Conservation (phyloP, 345 rosid genomes). For the Citrus sinensis region DNA sequence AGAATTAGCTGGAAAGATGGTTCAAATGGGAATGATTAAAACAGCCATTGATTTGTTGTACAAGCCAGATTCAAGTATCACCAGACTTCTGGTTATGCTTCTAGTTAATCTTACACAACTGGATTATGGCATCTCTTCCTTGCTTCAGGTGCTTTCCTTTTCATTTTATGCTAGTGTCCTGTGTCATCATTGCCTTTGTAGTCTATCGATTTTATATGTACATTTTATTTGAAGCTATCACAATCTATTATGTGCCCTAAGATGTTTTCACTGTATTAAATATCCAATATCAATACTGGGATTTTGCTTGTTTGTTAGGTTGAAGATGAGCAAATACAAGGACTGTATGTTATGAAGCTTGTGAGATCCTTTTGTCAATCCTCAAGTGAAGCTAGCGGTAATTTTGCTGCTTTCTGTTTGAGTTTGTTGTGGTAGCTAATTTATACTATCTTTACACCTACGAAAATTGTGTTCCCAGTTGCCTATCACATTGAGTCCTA, state of each 20-base stretch:
- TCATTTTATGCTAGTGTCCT: neutral
- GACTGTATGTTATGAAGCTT: constrained; percentile 76
- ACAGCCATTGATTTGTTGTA: constrained; percentile 69
- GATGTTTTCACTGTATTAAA: neutral
- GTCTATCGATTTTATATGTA: neutral
- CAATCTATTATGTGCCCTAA: neutral
- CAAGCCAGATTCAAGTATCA: constrained; percentile 57
- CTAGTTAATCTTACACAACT: constrained; percentile 80
- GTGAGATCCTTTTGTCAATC: constrained; percentile 87
- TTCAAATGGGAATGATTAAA: constrained; percentile 54
- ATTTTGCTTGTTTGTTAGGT: constrained; percentile 39
- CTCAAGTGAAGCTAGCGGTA: constrained; percentile 51
- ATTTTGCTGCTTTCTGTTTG: constrained; percentile 15
- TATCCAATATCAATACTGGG: neutral
- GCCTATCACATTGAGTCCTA: neutral
- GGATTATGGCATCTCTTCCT: constrained; percentile 71
- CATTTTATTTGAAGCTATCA: neutral
- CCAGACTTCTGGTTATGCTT: constrained; percentile 75
- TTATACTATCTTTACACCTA: neutral
- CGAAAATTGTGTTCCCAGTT: neutral
- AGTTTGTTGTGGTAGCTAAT: neutral
- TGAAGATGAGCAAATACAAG: constrained; percentile 73
- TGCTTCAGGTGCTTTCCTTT: constrained; percentile 70
- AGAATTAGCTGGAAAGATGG: constrained; percentile 63
- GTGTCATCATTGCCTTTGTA: neutral